Conservation (phyloP, 2,329 filamentous ascomycete species). For the Stagonosporopsis rhizophila region DNA sequence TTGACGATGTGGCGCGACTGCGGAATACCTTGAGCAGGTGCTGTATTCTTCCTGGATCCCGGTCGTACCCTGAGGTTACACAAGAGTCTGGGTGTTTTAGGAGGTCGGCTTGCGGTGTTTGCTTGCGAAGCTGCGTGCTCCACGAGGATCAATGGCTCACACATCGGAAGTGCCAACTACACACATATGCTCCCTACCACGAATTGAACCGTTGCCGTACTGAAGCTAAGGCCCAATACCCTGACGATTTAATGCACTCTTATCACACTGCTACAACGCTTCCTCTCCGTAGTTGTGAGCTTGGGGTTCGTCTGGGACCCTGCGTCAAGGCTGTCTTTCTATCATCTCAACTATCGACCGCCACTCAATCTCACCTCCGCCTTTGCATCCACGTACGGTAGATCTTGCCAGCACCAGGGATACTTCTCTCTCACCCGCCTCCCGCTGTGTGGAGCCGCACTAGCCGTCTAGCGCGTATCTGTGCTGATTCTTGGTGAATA, state of each 20-base stretch:
- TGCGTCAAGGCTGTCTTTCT: not conserved
- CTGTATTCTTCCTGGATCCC: not conserved
- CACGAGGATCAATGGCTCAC: not conserved
- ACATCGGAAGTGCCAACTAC: not conserved
- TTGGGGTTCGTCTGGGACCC: not conserved
- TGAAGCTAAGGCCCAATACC: not conserved
- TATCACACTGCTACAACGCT: not conserved
- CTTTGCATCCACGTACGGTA: not conserved
- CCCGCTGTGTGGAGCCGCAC: not conserved
- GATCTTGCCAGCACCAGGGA: not conserved
- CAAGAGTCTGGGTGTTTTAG: too few relatives aligned
- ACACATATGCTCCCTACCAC: too few relatives aligned
- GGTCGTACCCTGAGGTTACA: not conserved
- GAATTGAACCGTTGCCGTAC: too few relatives aligned
- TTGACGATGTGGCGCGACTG: too few relatives aligned
- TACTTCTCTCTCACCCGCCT: not conserved
- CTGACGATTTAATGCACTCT: not conserved
- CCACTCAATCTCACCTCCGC: not conserved
- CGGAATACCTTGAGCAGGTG: too few relatives aligned
- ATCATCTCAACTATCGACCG: not conserved
- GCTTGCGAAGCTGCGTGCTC: not conserved
- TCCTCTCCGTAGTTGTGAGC: not conserved
- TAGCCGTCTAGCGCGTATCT: conserved; percentile 3
- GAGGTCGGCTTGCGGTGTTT: not conserved
- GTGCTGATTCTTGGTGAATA: conserved; percentile 13